Base-by-base conservation (phyloP, 176 grass and related monocot genomes). In the Metroxylon sagu region DNA sequence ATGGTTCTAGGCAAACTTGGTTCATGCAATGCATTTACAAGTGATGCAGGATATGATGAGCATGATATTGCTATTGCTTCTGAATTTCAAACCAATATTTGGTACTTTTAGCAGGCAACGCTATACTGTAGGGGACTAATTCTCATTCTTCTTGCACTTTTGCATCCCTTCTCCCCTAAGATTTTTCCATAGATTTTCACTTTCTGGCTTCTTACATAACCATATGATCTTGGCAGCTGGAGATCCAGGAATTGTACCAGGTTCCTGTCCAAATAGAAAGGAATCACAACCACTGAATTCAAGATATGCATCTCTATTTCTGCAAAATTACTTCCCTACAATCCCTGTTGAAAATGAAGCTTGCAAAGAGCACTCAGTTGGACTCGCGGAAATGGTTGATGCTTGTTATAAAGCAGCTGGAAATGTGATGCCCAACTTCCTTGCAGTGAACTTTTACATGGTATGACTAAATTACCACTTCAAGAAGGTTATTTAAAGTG, bases 381-480 rank as follows among this genome's bases (percentile, higher is more conserved):
- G 76, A 64, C 66, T 97, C 27, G 77, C 87, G 35, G 72, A 97
- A 55, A 97, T 97, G 93, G 87, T 88, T 43, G 80, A 91, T 66
- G 52, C 81, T 35, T 97, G 93, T 67, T 97, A 88, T 82, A 76
- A 71, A 71, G 87, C 81, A 63, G 81, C 93, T 61, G 93, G 84
- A 66, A 97, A 85, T 78, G 82, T 77, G 78, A 83, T 88, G 76
- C 93, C 93, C 0, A 97, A 91, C 74, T 97, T 83, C 52, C 52
- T 97, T 69, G 81, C 93, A 74, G 78, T 97, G 51, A 92, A 97
- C 60, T 97, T 91, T 63, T 97, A 97, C 79, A 97, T 97, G 93
- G 93, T 90, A 85, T 62, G 61, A 73, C 26, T 62, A 48, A 27
- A 5, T 35, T 54, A 43, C 19, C 16, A 61, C 19, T 35, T 61